These are phyloP conservation scores for Ophiocordyceps camponoti-floridani DNA, from an alignment of 2,329 filamentous ascomycete species.

Conservation along the genomic window DNA sequence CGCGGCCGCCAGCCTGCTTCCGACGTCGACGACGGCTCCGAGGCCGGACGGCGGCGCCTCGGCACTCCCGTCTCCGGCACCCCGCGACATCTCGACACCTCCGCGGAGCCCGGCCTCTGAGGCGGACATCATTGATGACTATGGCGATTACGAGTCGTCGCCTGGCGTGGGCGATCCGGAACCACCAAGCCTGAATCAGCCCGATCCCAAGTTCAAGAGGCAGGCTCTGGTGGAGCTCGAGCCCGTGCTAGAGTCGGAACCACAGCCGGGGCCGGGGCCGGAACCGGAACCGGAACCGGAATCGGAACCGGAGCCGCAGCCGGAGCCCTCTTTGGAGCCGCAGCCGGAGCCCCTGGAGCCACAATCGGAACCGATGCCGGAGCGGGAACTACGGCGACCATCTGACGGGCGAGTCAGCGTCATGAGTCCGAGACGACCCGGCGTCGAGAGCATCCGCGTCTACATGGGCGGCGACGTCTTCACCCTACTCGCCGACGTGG, in stretches of 20 bases:
- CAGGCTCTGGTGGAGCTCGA: neutral
- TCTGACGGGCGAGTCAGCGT: conserved; percentile 9
- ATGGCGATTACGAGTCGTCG: neutral
- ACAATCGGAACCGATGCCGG: neutral
- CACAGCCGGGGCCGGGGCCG: neutral
- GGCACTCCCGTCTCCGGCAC: conserved; percentile 17
- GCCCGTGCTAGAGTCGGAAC: neutral
- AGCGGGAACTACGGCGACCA: conserved; percentile 1
- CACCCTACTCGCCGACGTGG: conserved; percentile 47
- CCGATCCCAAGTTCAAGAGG: neutral
- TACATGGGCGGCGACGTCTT: conserved; percentile 53
- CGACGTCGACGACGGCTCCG: conserved; percentile 8
- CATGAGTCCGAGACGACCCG: conserved; percentile 15
- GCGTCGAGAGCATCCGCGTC: conserved; percentile 47
- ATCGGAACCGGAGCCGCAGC: neutral
- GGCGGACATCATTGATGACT: conserved; percentile 12
- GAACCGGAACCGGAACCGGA: neutral
- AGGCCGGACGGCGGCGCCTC: conserved; percentile 21
- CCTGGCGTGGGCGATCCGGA: neutral
- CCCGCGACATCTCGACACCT: conserved; percentile 33
- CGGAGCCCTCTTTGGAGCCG: neutral
- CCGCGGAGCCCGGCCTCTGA: conserved; percentile 14
- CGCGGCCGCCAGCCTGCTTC: conserved; percentile 47
- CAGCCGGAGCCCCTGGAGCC: neutral
- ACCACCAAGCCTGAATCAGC: neutral